phyloP scores from a whole-genome alignment of 352 stramenopile species.

The Lagenidium giganteum region DNA sequence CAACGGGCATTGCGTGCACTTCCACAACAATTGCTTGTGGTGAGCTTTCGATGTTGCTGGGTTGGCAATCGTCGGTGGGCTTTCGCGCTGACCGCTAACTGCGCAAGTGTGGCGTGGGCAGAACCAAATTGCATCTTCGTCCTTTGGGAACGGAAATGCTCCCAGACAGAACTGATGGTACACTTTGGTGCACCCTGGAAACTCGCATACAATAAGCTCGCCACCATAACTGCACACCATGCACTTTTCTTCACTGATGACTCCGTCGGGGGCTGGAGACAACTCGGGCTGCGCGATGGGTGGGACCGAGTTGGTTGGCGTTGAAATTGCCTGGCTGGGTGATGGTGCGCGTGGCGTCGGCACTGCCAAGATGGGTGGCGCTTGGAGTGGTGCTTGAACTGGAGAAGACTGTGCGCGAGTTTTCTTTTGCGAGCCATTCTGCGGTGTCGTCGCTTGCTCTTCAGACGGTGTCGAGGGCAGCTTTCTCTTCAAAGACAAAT shows the following conservation, averaged over 20 bases:
- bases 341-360: no score
- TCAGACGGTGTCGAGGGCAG: no score
- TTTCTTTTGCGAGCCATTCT: no score
- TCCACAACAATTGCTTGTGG: conserved; percentile 69
- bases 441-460: no score
- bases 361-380: no score
- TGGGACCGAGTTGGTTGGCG: no score
- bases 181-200: conserved; percentile 75
- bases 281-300: no score
- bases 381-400: no score
- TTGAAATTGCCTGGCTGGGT: no score
- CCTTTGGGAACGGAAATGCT: conserved; percentile 69
- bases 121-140: conserved; percentile 77
- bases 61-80: conserved; percentile 26
- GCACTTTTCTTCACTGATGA: conserved; percentile 74
- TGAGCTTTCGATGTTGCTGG: conserved; percentile 49
- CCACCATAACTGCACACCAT: conserved; percentile 76
- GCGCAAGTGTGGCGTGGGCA: conserved; percentile 77
- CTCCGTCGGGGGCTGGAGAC: conserved; percentile 33
- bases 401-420: no score
- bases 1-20: conserved; percentile 71
- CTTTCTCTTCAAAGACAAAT: no score
- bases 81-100: conserved; percentile 57
- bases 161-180: conserved; percentile 86
- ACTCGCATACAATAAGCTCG: conserved; percentile 82